These are phyloP conservation scores for Talaromyces sp. DNA, from an alignment of 2,329 filamentous ascomycete species.

Conservation along the genomic window DNA sequence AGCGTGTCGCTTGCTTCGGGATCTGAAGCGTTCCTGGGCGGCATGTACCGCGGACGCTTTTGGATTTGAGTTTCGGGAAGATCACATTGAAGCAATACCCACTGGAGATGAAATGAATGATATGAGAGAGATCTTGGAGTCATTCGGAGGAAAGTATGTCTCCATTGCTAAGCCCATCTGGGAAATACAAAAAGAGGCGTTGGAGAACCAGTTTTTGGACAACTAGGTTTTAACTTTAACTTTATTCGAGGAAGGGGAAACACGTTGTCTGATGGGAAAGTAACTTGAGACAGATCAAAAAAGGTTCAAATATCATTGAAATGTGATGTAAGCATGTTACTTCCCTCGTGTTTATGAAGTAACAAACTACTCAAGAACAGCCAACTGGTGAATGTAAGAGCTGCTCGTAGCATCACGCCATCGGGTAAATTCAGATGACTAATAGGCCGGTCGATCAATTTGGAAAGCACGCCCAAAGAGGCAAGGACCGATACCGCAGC, in stretches of 20 bases:
- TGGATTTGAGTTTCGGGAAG: background rate
- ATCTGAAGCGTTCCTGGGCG: background rate
- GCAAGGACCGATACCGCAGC: constrained; percentile 4
- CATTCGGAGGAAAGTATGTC: background rate
- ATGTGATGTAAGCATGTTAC: no score
- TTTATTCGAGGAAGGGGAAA: background rate
- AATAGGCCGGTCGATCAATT: constrained; percentile 4
- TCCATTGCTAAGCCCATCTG: background rate
- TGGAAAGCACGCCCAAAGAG: background rate
- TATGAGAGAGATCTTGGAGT: background rate
- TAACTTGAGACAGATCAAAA: no score
- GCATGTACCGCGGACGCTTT: background rate
- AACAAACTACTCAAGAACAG: no score
- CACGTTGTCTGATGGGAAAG: no score
- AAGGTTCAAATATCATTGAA: no score
- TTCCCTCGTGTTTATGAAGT: no score
- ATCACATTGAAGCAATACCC: background rate
- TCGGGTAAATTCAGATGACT: background rate
- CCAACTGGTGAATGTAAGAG: no score
- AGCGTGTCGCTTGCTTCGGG: background rate
- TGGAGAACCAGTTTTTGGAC: background rate
- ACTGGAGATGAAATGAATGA: background rate
- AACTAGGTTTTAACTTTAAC: no score
- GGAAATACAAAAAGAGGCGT: background rate
- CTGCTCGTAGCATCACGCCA: background rate